Evolutionary conservation across 148 eudicot species (phyloP), one percentile per base, ranked within the genome.

Genomic region (Amaranthus palmeri): DNA sequence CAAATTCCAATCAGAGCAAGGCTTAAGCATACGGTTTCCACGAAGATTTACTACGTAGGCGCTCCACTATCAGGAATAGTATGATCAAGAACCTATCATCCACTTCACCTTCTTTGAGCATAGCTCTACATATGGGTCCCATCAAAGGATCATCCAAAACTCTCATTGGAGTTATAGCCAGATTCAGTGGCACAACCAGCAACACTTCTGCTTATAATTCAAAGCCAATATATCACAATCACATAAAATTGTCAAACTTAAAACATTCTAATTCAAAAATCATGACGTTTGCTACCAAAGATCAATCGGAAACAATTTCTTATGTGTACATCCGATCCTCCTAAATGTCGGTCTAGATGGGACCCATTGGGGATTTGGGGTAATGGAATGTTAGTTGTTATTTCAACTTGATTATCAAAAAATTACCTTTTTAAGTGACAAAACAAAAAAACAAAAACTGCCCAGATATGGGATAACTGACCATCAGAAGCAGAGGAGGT

Each of bases 91-190:
- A 86, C 78, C 97, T 79, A 77, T 93, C 98, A 79, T 93, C 98
- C 15, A 93, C 97, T 72, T 89, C 93, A 42, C 93, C 98, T 80
- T 84, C 93, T 68, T 89, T 93, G 61, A 80, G 80, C 96, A 93
- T 87, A 25, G 88, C 87, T 73, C 91, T 78, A 68, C 96, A 93
- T 67, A 80, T 87, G 12, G 96, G 85, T 65, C 97, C 98, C 25
- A 91, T 10, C 56, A 89, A 48, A 68, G 97, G 96, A 79, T 93
- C 98, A 75, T 91, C 83, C 63, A 91, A 80, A 0, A 93, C 96
- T 80, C 97, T 89, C 91, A 88, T 89, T 43, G 97, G 98, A 66
- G 98, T 93, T 86, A 93, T 91, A 60, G 98, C 92, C 74, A 93
- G 78, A 84, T 89, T 79, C 51, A 93, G 91, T 46, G 98, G 97